Percentiles rank a stretch among this genome's conserved stretches.
phyloP scores from a whole-genome alignment of 768 basidiomycete species.

The Boletus subcaerulescens region DNA sequence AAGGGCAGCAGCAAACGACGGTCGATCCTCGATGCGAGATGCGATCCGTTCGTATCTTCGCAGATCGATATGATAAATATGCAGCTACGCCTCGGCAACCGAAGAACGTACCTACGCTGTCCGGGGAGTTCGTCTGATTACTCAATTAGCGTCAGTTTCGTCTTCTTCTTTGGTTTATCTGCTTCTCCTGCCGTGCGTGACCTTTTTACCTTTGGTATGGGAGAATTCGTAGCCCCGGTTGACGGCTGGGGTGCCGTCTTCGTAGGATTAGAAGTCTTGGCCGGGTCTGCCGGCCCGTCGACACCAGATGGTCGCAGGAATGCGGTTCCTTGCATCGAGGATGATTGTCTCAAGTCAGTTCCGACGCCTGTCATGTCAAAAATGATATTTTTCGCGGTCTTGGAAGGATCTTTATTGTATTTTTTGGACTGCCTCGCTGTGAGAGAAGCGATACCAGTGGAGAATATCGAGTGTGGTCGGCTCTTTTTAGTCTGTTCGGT shows the following conservation, averaged over 20 bases:
- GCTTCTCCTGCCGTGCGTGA: slow-evolving; percentile 19
- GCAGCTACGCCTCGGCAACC: slow-evolving; percentile 14
- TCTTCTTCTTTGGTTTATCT: slow-evolving; percentile 25
- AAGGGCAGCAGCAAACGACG: slow-evolving; percentile 2
- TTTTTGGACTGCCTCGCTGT: slow-evolving; percentile 17
- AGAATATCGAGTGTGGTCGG: slow-evolving; percentile 25
- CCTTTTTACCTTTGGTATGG: slow-evolving; percentile 20
- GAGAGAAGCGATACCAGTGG: slow-evolving; percentile 5
- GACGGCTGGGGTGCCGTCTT: slow-evolving; percentile 5
- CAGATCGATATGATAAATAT: slow-evolving; percentile 18
- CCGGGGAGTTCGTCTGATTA: slow-evolving; percentile 16
- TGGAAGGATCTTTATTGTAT: slow-evolving; percentile 23
- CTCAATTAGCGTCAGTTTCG: slow-evolving; percentile 22
- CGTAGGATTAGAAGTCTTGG: slow-evolving; percentile 6
- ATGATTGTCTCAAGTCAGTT: slow-evolving; percentile 42
- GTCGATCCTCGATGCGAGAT: slow-evolving; percentile 22
- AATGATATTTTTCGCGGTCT: slow-evolving; percentile 44
- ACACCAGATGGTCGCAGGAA: slow-evolving; percentile 25
- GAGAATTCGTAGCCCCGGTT: slow-evolving; percentile 2
- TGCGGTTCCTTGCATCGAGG: slow-evolving; percentile 9
- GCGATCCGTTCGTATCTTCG: slow-evolving; percentile 10
- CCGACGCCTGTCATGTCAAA: slow-evolving; percentile 49
- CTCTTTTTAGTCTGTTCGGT: slow-evolving; percentile 18
- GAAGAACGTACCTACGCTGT: slow-evolving; percentile 14
- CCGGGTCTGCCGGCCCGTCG: slow-evolving; percentile 15